Base-by-base conservation (phyloP, 2,329 filamentous ascomycete genomes). In the Stachybotrys chlorohalonatus region DNA sequence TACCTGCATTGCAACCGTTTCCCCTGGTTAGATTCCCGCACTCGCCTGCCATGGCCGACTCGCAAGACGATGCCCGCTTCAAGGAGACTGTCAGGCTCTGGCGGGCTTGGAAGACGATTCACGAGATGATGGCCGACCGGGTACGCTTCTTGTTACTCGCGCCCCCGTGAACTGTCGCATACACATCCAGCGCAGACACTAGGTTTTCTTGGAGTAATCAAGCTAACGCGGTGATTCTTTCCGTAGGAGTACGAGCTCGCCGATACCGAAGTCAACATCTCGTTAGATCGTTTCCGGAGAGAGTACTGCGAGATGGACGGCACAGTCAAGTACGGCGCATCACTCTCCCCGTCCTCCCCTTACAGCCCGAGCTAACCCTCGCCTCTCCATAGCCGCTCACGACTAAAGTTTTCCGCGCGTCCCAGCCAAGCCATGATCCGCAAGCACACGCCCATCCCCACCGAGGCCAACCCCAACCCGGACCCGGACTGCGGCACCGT, bases 111-210 rank as follows among this genome's bases (percentile, higher is more conserved):
- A 85, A 85, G 73, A 99, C 94, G 8, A 85, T 91, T 51, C 90
- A 95, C 72, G 90, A 99, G 79, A 95, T 99, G 93, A 87, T 94
- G 63, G 79, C 82, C 58, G 94, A 97, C 72, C 78, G 93, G 70
- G 92, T 96, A 82, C 65, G 87, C 49, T 48, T 39, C 32, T 42
- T 42, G 9, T 13, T 42, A 24, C 4, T 13, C 13, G 13, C 3
- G 36, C 36, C 36, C 36, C 13, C 9, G 36, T 42, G 36, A 42
- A 5, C 7, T 49, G 17, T 36, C 49, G 11, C 30, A 2, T 45
- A 54, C 56, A 49, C 56, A 52, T 51, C 52, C 17, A 15, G 53
- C 42, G 52, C 53, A 53, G 50, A 50, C 47, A 30, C 30, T 32
- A 50, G 9, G 15, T 11, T 46, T 24, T 31, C 31, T 42, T 8